Percentiles rank a stretch among this genome's conserved stretches.
phyloP scores from a whole-genome alignment of 1,284 basidiomycete genomes.

The Ganoderma meredithae region DNA sequence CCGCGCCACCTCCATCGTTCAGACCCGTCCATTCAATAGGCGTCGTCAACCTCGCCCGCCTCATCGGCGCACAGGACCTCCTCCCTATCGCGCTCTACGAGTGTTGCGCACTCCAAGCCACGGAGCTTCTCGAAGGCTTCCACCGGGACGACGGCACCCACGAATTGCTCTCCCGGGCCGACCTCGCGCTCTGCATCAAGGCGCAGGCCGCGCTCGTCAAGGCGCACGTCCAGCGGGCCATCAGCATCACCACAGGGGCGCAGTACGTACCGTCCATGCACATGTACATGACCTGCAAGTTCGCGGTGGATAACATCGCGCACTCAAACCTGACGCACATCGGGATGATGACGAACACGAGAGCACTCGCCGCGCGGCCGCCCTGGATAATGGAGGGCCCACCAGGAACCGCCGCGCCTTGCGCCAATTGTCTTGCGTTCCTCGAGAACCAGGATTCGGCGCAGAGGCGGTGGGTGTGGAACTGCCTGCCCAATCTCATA shows the following conservation, averaged over 20 bases:
- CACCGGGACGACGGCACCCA: constrained; percentile 10
- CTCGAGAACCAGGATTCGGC: not conserved
- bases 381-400: not conserved
- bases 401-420: not conserved
- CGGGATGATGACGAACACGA: not conserved
- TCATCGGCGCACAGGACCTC: constrained; percentile 15
- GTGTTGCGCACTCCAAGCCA: constrained; percentile 7
- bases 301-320: not conserved
- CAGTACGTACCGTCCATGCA: not conserved
- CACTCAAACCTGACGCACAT: not conserved
- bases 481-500: not conserved
- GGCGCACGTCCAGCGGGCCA: not conserved
- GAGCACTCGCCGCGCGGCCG: not conserved
- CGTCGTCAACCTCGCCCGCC: constrained; percentile 25
- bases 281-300: not conserved
- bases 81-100: constrained; percentile 20
- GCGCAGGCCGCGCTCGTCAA: not conserved
- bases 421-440: not conserved
- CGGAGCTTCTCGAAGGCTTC: constrained; percentile 12
- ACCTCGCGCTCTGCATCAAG: constrained; percentile 8
- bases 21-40: constrained; percentile 14
- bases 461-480: not conserved
- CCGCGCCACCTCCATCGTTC: not conserved
- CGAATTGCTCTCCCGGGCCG: constrained; percentile 11
- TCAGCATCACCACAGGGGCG: not conserved